Evolutionary conservation across 2,329 filamentous ascomycete genomes (phyloP).

Genomic region (Cucurbitaria berberidis): DNA sequence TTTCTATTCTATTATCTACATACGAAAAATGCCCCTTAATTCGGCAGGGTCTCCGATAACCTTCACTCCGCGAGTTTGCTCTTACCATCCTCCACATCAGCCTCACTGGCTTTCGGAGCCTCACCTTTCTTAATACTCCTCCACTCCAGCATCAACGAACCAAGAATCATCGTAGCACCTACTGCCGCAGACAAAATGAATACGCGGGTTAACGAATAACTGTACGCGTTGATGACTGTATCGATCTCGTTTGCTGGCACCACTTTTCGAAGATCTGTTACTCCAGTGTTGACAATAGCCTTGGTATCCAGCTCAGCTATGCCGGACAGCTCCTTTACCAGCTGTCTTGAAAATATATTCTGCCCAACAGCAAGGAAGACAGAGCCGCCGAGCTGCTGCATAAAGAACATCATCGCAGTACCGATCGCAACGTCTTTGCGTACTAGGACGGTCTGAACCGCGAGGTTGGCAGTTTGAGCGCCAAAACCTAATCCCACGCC

Average conservation of each 20-base stretch:
- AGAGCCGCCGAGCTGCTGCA: slow-evolving; percentile 55
- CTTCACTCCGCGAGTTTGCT: background rate
- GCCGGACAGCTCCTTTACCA: slow-evolving; percentile 27
- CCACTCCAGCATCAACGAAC: slow-evolving; percentile 65
- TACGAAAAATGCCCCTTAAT: background rate
- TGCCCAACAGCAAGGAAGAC: slow-evolving; percentile 55
- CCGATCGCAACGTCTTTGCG: slow-evolving; percentile 46
- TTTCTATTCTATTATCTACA: background rate
- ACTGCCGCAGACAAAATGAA: slow-evolving; percentile 67
- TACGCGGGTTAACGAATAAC: slow-evolving; percentile 61
- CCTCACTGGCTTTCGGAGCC: background rate
- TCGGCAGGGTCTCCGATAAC: background rate
- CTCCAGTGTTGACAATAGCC: slow-evolving; percentile 46
- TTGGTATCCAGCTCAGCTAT: slow-evolving; percentile 28
- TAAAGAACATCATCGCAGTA: slow-evolving; percentile 49
- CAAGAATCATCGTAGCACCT: slow-evolving; percentile 60
- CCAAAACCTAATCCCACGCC: slow-evolving; percentile 51
- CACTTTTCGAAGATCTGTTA: slow-evolving; percentile 62
- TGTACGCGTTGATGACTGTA: slow-evolving; percentile 67
- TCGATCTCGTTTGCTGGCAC: slow-evolving; percentile 60
- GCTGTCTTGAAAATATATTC: slow-evolving; percentile 39
- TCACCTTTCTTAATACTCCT: slow-evolving; percentile 55
- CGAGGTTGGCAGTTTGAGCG: slow-evolving; percentile 51
- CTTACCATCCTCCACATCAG: background rate
- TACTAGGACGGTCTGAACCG: slow-evolving; percentile 49